Percentiles rank a stretch among this genome's conserved stretches.
Evolutionary conservation across 495 filamentous ascomycete genomes (phyloP).

Genomic region (Podospora anserina): DNA sequence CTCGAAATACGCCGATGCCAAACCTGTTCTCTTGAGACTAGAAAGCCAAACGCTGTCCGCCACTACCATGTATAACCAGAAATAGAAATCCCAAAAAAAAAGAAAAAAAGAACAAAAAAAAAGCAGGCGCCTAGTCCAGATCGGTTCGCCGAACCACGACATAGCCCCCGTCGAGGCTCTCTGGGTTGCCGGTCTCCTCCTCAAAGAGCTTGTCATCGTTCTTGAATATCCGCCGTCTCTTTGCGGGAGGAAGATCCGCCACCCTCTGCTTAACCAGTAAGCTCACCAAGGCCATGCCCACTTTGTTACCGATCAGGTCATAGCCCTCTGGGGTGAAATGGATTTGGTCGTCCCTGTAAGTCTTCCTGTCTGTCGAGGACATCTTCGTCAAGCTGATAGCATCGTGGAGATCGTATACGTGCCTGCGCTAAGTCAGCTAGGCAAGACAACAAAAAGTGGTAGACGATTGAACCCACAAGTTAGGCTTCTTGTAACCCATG

Average conservation of each 20-base stretch:
- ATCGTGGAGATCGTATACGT: conserved; percentile 52
- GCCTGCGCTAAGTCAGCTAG: conserved; percentile 27
- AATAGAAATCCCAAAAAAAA: conserved; percentile 1
- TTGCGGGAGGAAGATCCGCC: conserved; percentile 23
- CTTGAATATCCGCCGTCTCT: conserved; percentile 30
- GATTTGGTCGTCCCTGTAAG: conserved; percentile 60
- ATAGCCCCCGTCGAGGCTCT: conserved; percentile 42
- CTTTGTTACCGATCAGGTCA: conserved; percentile 53
- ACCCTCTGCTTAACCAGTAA: conserved; percentile 40
- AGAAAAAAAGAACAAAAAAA: neutral
- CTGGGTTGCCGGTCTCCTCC: conserved; percentile 43
- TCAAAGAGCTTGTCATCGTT: conserved; percentile 40
- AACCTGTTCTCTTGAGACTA: conserved; percentile 11
- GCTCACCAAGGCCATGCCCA: conserved; percentile 47
- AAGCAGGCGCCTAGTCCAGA: conserved; percentile 31
- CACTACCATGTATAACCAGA: conserved; percentile 1
- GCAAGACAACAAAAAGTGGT: neutral
- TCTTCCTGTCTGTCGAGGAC: conserved; percentile 37
- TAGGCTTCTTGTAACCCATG: conserved; percentile 39
- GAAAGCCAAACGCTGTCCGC: neutral
- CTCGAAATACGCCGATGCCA: neutral
- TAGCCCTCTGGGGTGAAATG: conserved; percentile 60
- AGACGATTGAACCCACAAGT: conserved; percentile 42
- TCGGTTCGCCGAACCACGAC: conserved; percentile 45
- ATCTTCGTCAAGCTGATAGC: conserved; percentile 54